Evolutionary conservation across 1,139 yeast species (phyloP), one percentile per base, ranked within the genome.

Genomic region (Kurtzmaniella quercitrusa): DNA sequence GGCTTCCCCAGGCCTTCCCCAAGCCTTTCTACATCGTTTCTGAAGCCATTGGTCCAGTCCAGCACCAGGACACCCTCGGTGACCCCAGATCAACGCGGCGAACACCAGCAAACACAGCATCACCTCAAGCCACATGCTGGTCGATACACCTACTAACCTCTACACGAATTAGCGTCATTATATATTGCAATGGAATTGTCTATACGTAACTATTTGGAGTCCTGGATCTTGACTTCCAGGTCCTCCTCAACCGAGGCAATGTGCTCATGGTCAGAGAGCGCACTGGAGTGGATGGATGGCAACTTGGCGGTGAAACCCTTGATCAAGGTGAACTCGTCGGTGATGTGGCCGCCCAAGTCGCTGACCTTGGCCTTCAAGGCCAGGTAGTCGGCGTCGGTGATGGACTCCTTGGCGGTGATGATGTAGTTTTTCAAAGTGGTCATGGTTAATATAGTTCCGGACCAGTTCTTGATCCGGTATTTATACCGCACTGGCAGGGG

Each of bases 231-330:
- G 40, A 81, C 86, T 54, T 76, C 83, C 57, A 73, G 65, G 57
- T 82, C 87, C 57, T 79, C 84, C 60, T 82, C 88, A 49, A 81
- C 64, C 24, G 70, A 61, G 41, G 73, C 71, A 47, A 82, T 79
- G 42, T 66, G 70, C 18, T 72, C 75, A 57, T 77, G 71, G 37
- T 56, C 54, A 49, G 65, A 57, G 50, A 81, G 58, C 8, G 74
- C 44, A 16, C 63, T 56, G 34, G 74, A 65, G 53, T 76, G 82
- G 49, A 70, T 48, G 4, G 67, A 57, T 34, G 87, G 85, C 49
- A 81, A 63, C 51, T 75, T 72, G 46, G 73, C 80, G 42, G 78
- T 68, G 54, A 81, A 83, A 0, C 89, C 91, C 67, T 83, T 83
- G 66, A 85, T 81, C 60, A 85, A 68, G 43, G 76, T 66, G 63